A percentile compares a stretch with the other conserved stretches of the same genome.
Evolutionary conservation across 2,329 filamentous ascomycete species (phyloP).

Genomic region (Bretziella fagacearum): DNA sequence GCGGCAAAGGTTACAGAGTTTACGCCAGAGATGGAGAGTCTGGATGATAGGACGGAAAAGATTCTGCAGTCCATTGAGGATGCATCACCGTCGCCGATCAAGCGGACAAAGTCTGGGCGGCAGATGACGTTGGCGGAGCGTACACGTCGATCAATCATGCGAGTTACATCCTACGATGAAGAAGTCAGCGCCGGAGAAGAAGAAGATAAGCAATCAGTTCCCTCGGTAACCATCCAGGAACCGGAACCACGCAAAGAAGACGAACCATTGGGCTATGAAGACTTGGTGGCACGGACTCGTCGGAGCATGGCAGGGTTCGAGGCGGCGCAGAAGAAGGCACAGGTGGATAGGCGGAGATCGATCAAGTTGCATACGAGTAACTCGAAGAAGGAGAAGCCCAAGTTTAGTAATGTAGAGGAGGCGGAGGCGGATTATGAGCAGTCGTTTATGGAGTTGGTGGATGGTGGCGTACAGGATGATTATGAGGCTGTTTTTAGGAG

Average conservation of each 20-base stretch:
- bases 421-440: constrained; percentile 23
- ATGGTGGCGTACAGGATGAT: constrained; percentile 39
- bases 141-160: constrained; percentile 66
- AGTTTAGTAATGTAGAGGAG: constrained; percentile 26
- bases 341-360: constrained; percentile 37
- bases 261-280: constrained; percentile 23
- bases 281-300: constrained; percentile 40
- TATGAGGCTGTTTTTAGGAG: constrained; percentile 75
- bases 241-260: constrained; percentile 1
- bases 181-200: constrained; percentile 15
- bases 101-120: constrained; percentile 31
- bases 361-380: constrained; percentile 13
- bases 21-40: too few relatives aligned
- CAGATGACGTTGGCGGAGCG: constrained; percentile 55
- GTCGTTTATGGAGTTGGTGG: constrained; percentile 51
- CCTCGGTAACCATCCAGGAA: constrained; percentile 14
- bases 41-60: constrained; percentile 36
- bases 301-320: constrained; percentile 47
- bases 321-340: constrained; percentile 41
- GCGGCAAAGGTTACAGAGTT: background rate
- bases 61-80: constrained; percentile 39
- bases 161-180: constrained; percentile 23
- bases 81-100: constrained; percentile 40
- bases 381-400: constrained; percentile 24
- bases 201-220: constrained; percentile 17